A percentile compares a stretch with the other conserved stretches of the same genome.
These are phyloP conservation scores for Alternaria infectoria DNA, from an alignment of 2,329 filamentous ascomycete genomes.

Conservation along the genomic window DNA sequence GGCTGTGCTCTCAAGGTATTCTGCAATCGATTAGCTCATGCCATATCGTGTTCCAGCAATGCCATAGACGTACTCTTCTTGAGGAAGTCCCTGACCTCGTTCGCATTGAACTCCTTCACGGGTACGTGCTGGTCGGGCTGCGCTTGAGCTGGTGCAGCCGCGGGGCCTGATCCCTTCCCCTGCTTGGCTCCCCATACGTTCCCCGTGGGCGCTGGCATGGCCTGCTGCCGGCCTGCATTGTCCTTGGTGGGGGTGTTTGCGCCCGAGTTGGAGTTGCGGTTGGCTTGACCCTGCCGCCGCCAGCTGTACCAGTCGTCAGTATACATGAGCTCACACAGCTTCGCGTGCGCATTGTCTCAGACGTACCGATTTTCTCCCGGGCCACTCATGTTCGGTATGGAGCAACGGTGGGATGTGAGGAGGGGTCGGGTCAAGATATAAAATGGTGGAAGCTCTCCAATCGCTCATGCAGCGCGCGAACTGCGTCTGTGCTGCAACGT, in stretches of 20 bases:
- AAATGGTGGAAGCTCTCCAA: slow-evolving; percentile 35
- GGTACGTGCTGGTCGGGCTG: slow-evolving; percentile 43
- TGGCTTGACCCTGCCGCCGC: slow-evolving; percentile 44
- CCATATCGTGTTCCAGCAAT: background rate
- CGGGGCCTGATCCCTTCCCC: slow-evolving; percentile 34
- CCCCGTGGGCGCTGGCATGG: slow-evolving; percentile 36
- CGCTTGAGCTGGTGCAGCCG: slow-evolving; percentile 20
- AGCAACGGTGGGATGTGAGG: slow-evolving; percentile 34
- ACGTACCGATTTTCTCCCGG: slow-evolving; percentile 47
- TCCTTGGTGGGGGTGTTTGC: slow-evolving; percentile 44
- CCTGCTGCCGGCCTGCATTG: slow-evolving; percentile 38
- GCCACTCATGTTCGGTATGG: slow-evolving; percentile 45
- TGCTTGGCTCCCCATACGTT: slow-evolving; percentile 45
- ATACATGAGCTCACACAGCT: background rate
- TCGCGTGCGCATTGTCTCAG: background rate
- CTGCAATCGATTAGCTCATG: slow-evolving; percentile 29
- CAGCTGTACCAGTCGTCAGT: slow-evolving; percentile 38
- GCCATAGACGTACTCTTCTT: slow-evolving; percentile 43
- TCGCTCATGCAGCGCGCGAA: slow-evolving; percentile 28
- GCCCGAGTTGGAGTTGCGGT: slow-evolving; percentile 38
- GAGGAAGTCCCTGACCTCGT: slow-evolving; percentile 52
- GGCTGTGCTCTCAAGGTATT: slow-evolving; percentile 38
- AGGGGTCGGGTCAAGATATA: slow-evolving; percentile 38
- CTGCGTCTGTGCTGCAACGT: slow-evolving; percentile 24
- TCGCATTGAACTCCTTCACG: slow-evolving; percentile 52